phyloP scores from a whole-genome alignment of 139 green algal genomes.

The Volvox reticuliferus region DNA sequence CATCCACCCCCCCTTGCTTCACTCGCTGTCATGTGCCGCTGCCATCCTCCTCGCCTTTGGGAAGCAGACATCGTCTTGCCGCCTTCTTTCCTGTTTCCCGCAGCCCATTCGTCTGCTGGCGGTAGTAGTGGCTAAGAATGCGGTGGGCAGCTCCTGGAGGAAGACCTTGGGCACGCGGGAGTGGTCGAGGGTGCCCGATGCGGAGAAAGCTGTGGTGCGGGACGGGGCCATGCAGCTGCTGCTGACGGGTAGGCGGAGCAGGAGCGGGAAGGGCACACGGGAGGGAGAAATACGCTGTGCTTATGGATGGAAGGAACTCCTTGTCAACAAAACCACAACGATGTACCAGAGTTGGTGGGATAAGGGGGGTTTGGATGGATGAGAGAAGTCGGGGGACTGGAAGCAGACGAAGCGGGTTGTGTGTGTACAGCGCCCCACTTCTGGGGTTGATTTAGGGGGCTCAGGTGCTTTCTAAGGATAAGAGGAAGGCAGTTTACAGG shows the following conservation, averaged over 20 bases:
- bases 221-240: conserved; percentile 60
- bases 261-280: neutral
- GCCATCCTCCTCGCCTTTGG: too few relatives aligned
- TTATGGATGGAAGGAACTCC: too few relatives aligned
- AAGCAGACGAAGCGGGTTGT: too few relatives aligned
- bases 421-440: too few relatives aligned
- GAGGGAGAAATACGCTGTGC: neutral
- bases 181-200: conserved; percentile 71
- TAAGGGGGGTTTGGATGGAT: neutral
- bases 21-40: too few relatives aligned
- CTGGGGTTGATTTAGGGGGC: too few relatives aligned
- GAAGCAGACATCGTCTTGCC: too few relatives aligned
- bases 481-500: too few relatives aligned
- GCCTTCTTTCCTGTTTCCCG: neutral
- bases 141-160: conserved; percentile 82
- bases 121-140: conserved; percentile 85
- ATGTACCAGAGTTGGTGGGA: too few relatives aligned
- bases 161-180: conserved; percentile 85
- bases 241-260: conserved; percentile 55
- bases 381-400: neutral
- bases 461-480: too few relatives aligned
- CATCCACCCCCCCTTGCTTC: too few relatives aligned
- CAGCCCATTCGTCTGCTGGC: conserved; percentile 82
- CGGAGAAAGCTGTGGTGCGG: conserved; percentile 77
- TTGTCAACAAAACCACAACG: too few relatives aligned